Evolutionary conservation across 75 land plant genomes (phyloP).

Genomic region (Sequoiadendron giganteum): DNA sequence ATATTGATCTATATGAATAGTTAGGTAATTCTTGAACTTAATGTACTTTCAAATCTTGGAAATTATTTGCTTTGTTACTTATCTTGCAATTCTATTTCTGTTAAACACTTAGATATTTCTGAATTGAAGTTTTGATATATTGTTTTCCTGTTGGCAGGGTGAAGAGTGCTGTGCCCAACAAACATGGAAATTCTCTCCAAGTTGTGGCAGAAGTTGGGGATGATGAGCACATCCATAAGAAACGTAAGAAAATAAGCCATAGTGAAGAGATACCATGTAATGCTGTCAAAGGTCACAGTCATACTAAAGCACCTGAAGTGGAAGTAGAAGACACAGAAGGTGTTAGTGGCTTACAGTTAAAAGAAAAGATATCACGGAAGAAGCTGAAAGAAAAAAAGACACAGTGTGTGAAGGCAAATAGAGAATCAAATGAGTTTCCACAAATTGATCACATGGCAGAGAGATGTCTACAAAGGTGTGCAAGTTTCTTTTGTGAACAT

Average conservation of each 20-base stretch:
- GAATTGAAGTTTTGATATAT: background rate
- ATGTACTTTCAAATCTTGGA: background rate
- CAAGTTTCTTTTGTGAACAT: background rate
- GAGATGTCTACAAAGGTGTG: background rate
- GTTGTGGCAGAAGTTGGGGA: background rate
- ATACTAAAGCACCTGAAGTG: conserved; percentile 1
- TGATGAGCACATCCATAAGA: conserved; percentile 1
- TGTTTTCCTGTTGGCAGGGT: conserved; percentile 1
- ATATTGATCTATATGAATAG: background rate
- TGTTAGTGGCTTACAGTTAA: background rate
- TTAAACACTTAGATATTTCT: background rate
- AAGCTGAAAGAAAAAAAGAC: background rate
- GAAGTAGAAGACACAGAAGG: background rate
- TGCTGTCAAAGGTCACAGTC: background rate
- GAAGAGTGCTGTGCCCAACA: background rate
- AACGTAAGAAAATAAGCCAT: background rate
- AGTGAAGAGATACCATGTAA: background rate
- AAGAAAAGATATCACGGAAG: background rate
- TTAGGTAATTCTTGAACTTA: background rate
- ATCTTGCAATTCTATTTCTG: background rate
- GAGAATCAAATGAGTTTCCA: background rate
- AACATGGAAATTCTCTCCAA: background rate
- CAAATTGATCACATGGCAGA: background rate
- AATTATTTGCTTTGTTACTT: background rate
- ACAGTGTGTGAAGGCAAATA: background rate